Base-by-base conservation (phyloP, 441 rosid genomes). In the Mallotus repandus region DNA sequence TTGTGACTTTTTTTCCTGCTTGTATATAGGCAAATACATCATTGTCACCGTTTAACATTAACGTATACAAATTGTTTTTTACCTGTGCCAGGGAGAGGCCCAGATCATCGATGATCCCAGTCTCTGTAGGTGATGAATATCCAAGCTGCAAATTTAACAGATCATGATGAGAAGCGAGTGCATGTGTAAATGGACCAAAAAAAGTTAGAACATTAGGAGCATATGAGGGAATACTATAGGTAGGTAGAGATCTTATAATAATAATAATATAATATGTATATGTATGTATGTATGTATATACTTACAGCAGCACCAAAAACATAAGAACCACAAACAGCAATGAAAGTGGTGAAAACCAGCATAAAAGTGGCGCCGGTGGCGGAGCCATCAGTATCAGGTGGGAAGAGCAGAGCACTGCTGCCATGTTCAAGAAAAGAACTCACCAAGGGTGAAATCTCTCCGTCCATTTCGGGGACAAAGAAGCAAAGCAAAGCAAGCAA, bases 281-380 rank as follows among this genome's bases (percentile, higher is more conserved):
- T 25, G 29, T 25, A 25, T 25, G 29, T 25, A 25, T 25, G 29
- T 2, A 25, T 25, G 29, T 25, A 25, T 6, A 4, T 41, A 7
- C 56, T 66, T 66, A 66, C 69, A 50, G 57, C 43, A 10, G 69
- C 41, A 25, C 69, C 69, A 66, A 66, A 66, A 16, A 49, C 57
- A 66, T 66, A 66, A 41, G 69, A 66, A 66, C 69, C 69, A 49
- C 57, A 66, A 15, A 66, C 69, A 25, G 69, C 57, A 32, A 49
- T 22, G 4, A 48, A 25, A 35, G 57, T 25, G 43, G 57, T 49
- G 9, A 66, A 22, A 48, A 66, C 43, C 5, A 66, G 6, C 16
- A 49, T 22, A 13, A 21, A 35, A 6, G 69, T 66, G 41, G 57
- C 69, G 46, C 46, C 46, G 46, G 46, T 8, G 9, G 46, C 2